Base-by-base conservation (phyloP, 73 alveolate species). In the Symbiodinium natans region DNA sequence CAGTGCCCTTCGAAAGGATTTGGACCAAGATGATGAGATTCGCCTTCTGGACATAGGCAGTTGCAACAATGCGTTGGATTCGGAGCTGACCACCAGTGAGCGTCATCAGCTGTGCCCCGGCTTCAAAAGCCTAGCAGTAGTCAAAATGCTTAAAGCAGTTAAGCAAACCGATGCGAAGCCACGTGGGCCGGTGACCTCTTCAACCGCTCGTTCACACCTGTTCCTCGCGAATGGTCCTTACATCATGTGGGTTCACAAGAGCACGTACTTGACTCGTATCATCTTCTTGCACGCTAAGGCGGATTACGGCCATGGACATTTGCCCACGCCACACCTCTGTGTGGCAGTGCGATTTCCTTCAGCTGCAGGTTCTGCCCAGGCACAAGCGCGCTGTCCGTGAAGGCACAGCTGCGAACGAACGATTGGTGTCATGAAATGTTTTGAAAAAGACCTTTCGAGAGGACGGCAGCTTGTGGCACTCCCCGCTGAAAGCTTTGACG, bases 301-400 rank as follows among this genome's bases (percentile, higher is more conserved):
- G 88, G 34, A 68, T 90, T 56, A 90, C 97, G 10, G 97, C 97
- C 0, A 9, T 90, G 97, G 97, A 90, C 83, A 31, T 90, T 5
- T 71, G 97, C 34, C 97, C 97, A 21, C 97, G 97, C 8, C 82
- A 68, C 40, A 36, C 48, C 54, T 68, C 97, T n/a, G 97, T 90
- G 52, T 90, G 85, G 97, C 97, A 90, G 36, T 90, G 97, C 88
- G 89, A 90, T 31, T 90, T 90, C 83, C 88, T 90, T 25, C 97
- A 90, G 52, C 88, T 90, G 82, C 89, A 90, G 48, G 89, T 90
- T 52, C 77, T 90, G 40, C 97, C 97, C 5, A 48, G 97, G 23
- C 52, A 42, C 46, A 90, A 90, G 80, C 87, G 88, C 6, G 34
- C 89, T 21, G 8, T 90, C 77, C 43, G 88, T 10, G 97, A 90